A percentile compares a stretch with the other conserved stretches of the same genome.
These are phyloP conservation scores for Auricularia heimuer DNA, from an alignment of 768 basidiomycete genomes.

Conservation along the genomic window DNA sequence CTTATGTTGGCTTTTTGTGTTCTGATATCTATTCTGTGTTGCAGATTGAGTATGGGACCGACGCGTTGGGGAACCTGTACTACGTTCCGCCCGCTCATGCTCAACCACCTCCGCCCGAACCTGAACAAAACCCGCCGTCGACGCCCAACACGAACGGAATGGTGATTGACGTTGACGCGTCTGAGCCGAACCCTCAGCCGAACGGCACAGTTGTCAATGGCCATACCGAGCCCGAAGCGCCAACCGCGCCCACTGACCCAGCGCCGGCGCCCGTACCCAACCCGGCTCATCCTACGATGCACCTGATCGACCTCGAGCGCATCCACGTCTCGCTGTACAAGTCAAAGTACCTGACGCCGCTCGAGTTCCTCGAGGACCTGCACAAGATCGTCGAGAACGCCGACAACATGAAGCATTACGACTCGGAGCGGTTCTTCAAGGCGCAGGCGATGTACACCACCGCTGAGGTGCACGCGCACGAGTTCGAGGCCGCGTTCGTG, in stretches of 20 bases:
- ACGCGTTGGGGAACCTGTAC: slow-evolving; percentile 13
- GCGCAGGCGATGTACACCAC: slow-evolving; percentile 87
- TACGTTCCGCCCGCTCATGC: slow-evolving; percentile 1
- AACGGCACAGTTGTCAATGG: slow-evolving; percentile 32
- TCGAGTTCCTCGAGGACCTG: slow-evolving; percentile 78
- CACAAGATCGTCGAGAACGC: slow-evolving; percentile 75
- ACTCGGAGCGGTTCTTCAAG: slow-evolving; percentile 65
- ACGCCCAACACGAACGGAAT: not conserved
- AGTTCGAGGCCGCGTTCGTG: slow-evolving; percentile 70
- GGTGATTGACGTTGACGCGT: slow-evolving; percentile 13
- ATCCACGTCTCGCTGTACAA: slow-evolving; percentile 82
- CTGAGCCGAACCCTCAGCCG: slow-evolving; percentile 6
- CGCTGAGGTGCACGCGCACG: slow-evolving; percentile 74
- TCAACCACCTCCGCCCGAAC: not conserved
- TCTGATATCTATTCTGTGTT: slow-evolving; percentile 3
- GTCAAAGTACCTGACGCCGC: slow-evolving; percentile 76
- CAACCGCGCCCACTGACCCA: slow-evolving; percentile 22
- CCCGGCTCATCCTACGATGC: slow-evolving; percentile 28
- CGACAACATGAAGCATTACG: slow-evolving; percentile 38
- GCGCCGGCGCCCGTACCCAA: slow-evolving; percentile 29
- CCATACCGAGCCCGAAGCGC: slow-evolving; percentile 10
- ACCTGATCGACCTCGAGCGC: slow-evolving; percentile 84
- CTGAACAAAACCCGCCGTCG: slow-evolving; percentile 1
- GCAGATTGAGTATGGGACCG: slow-evolving; percentile 70
- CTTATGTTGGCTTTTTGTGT: slow-evolving; percentile 16